These are phyloP conservation scores for Phoma herbarum DNA, from an alignment of 2,329 filamentous ascomycete genomes.

Conservation along the genomic window DNA sequence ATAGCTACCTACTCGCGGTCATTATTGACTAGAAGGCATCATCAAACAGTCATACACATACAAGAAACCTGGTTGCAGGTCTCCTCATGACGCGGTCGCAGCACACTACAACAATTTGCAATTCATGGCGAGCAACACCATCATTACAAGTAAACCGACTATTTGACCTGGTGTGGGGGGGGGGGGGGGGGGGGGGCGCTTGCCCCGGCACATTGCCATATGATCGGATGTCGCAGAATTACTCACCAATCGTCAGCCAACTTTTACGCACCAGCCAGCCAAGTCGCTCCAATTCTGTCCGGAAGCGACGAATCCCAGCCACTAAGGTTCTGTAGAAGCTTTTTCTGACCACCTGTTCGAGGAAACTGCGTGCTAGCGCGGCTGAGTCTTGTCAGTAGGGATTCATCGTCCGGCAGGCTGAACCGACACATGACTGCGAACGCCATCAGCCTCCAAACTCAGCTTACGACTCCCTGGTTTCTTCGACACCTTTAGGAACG, in stretches of 20 bases:
- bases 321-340: not conserved
- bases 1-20: not conserved
- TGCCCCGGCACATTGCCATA: constrained; percentile 11
- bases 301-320: constrained; percentile 2
- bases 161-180: constrained; percentile 9
- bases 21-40: not conserved
- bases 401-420: constrained; percentile 9
- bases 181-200: too few species aligned
- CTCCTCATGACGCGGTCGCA: constrained; percentile 12
- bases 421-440: constrained; percentile 21
- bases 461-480: constrained; percentile 9
- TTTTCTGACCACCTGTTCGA: constrained; percentile 23
- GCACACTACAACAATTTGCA: constrained; percentile 14
- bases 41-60: constrained; percentile 13
- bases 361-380: constrained; percentile 8
- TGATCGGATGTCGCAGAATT: constrained; percentile 20
- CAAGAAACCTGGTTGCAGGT: constrained; percentile 9
- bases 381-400: constrained; percentile 14
- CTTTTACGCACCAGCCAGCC: constrained; percentile 16
- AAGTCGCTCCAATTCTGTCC: constrained; percentile 3
- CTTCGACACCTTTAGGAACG: constrained; percentile 1
- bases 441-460: constrained; percentile 18
- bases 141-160: constrained; percentile 12
- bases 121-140: constrained; percentile 4
- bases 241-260: constrained; percentile 19